A percentile compares a stretch with the other conserved stretches of the same genome.
These are phyloP conservation scores for Raphanus sativus DNA, from an alignment of 345 rosid genomes.

Conservation along the genomic window DNA sequence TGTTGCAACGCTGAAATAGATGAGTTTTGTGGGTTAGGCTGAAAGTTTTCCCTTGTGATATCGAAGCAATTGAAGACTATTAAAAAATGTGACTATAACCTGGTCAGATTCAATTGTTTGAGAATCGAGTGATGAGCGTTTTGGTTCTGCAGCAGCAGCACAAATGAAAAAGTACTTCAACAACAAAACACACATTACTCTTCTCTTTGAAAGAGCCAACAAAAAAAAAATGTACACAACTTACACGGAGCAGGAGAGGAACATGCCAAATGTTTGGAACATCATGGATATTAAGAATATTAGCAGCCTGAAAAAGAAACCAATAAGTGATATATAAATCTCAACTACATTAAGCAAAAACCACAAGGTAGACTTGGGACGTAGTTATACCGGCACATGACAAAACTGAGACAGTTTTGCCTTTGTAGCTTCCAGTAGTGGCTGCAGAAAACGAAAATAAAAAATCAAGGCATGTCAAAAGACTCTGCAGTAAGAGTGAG, in stretches of 20 bases:
- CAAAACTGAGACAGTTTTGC: slow-evolving; percentile 92
- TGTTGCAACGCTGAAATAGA: slow-evolving; percentile 67
- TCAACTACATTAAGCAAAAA: slow-evolving; percentile 17
- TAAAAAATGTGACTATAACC: slow-evolving; percentile 47
- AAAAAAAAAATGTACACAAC: slow-evolving; percentile 33
- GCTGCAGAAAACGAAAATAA: slow-evolving; percentile 45
- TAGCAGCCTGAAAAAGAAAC: slow-evolving; percentile 54
- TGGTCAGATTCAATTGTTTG: slow-evolving; percentile 64
- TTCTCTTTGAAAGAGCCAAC: slow-evolving; percentile 23
- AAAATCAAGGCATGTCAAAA: slow-evolving; percentile 12
- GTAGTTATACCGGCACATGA: slow-evolving; percentile 77
- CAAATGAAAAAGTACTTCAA: slow-evolving; percentile 17
- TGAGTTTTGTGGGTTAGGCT: slow-evolving; percentile 28
- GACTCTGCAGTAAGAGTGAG: slow-evolving; percentile 3
- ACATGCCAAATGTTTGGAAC: slow-evolving; percentile 98
- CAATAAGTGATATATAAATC: slow-evolving; percentile 27
- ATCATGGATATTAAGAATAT: slow-evolving; percentile 83
- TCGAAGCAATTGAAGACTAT: slow-evolving; percentile 7
- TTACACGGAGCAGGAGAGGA: slow-evolving; percentile 84
- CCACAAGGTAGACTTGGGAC: slow-evolving; percentile 21
- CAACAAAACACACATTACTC: background rate
- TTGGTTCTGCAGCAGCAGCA: slow-evolving; percentile 67
- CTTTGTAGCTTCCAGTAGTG: slow-evolving; percentile 73
- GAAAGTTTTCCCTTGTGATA: slow-evolving; percentile 18
- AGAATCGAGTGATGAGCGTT: slow-evolving; percentile 83